Conservation (phyloP, 2,329 filamentous ascomycete species). For the Diplodia seriata region DNA sequence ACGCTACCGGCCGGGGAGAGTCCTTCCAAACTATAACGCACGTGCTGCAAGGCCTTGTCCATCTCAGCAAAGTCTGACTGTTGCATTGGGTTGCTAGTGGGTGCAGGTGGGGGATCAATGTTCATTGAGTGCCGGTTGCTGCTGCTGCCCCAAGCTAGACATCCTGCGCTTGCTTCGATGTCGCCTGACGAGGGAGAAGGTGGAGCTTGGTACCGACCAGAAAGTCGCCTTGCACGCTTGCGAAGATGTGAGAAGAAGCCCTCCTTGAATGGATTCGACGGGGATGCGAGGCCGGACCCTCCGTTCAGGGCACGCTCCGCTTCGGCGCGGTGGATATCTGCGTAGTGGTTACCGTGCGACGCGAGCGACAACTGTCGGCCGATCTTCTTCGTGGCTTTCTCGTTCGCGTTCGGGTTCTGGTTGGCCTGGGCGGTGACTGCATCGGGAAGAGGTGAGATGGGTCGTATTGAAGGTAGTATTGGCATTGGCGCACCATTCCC, state of each 20-base stretch:
- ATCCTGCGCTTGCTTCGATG: constrained; percentile 89
- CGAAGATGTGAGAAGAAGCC: constrained; percentile 98
- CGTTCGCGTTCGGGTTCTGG: constrained; percentile 65
- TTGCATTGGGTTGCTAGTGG: constrained; percentile 48
- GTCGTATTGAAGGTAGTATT: constrained; percentile 91
- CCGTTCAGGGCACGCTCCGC: constrained; percentile 90
- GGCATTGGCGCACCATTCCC: constrained; percentile 88
- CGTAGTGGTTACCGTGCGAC: constrained; percentile 91
- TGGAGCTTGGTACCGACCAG: constrained; percentile 84
- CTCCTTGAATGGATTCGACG: constrained; percentile 82
- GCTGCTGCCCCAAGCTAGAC: constrained; percentile 75
- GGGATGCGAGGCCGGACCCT: constrained; percentile 71
- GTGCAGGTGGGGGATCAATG: constrained; percentile 56
- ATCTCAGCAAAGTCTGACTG: constrained; percentile 65
- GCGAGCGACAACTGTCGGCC: constrained; percentile 91
- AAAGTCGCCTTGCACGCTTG: constrained; percentile 90
- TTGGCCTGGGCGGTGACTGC: constrained; percentile 88
- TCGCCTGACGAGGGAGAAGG: constrained; percentile 83
- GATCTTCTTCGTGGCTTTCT: constrained; percentile 85
- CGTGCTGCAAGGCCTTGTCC: constrained; percentile 66
- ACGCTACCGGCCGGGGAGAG: constrained; percentile 41
- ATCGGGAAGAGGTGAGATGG: constrained; percentile 95
- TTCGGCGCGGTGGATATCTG: constrained; percentile 87
- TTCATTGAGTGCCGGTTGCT: constrained; percentile 78
- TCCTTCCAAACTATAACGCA: constrained; percentile 64